Evolutionary conservation across 768 basidiomycete genomes (phyloP), one percentile per base, ranked within the genome.

Genomic region (Tylopilus intermedius): DNA sequence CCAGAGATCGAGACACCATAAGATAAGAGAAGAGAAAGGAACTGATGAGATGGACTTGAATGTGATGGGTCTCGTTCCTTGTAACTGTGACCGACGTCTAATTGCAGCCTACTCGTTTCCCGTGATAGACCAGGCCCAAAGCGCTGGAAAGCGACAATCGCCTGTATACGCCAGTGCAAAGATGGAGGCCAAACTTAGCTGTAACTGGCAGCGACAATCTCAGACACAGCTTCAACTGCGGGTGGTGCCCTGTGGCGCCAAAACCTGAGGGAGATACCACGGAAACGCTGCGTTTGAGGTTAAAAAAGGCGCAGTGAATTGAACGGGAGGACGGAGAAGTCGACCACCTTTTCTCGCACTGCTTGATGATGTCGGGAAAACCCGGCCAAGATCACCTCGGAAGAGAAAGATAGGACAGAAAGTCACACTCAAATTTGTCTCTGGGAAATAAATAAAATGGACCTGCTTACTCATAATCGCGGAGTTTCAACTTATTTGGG

Each of bases 381-480:
- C 26, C n/a, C 27, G 7, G 10, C 38, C 8, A n/a, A 35, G 18
- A 27, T 11, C 4, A 27, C 21, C 35, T 35, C 35, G n/a, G 41
- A 42, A 49, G 15, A 33, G 33, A 33, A 14, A 14, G 13, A 5
- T 14, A 33, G 9, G 21, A 32, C 8, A 11, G 2, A 27, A 2
- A 11, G n/a, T 38, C 38, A 4, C 38, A 18, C 38, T 38, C 5
- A 29, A 40, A 41, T 35, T 21, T 30, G 30, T 45, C 47, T 45
- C 43, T 45, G 32, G 6, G 45, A 46, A 32, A 42, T 10, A 27
- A 10, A 15, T 18, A 14, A 11, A 22, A 15, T 21, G 8, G 39
- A 21, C 9, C 13, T 2, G 59, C 46, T 64, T 56, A 57, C 41
- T 60, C 55, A 65, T 47, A 18, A 51, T 56, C 64, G 58, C 63